Percentiles rank a stretch among this genome's conserved stretches.
Conservation (phyloP, 1,139 yeast species). For the Dujonia santamariae region DNA sequence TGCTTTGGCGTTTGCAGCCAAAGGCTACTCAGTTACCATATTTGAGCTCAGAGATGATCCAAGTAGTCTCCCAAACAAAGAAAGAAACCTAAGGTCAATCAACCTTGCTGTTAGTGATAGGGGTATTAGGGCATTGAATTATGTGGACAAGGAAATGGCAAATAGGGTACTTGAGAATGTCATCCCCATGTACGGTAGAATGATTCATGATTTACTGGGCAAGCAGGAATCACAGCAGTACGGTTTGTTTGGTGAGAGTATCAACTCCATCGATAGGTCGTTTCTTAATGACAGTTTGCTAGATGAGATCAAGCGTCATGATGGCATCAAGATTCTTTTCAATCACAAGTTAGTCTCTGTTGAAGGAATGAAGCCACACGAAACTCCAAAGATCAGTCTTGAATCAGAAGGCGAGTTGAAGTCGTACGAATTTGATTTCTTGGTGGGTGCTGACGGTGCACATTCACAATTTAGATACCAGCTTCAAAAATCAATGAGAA, state of each 20-base stretch:
- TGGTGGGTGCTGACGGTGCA: conserved; percentile 87
- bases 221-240: conserved; percentile 67
- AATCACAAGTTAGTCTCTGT: conserved; percentile 52
- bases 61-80: conserved; percentile 16
- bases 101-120: conserved; percentile 85
- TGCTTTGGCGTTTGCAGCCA: conserved; percentile 70
- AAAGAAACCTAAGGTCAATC: conserved; percentile 60
- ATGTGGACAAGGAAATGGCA: conserved; percentile 60
- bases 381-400: conserved; percentile 27
- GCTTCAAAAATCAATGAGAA: conserved; percentile 62
- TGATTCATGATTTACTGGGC: conserved; percentile 77
- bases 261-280: conserved; percentile 81
- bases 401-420: conserved; percentile 14
- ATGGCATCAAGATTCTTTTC: conserved; percentile 48
- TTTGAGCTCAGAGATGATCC: conserved; percentile 59
- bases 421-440: conserved; percentile 46
- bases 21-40: conserved; percentile 71
- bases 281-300: conserved; percentile 62
- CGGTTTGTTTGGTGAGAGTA: conserved; percentile 81
- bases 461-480: conserved; percentile 72
- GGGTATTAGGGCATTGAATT: conserved; percentile 68
- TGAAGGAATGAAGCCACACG: conserved; percentile 23
- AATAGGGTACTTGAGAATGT: conserved; percentile 53
- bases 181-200: conserved; percentile 85
- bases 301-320: conserved; percentile 52